Evolutionary conservation across 768 basidiomycete genomes (phyloP).

Genomic region (Dictyophora rubrovolvata): DNA sequence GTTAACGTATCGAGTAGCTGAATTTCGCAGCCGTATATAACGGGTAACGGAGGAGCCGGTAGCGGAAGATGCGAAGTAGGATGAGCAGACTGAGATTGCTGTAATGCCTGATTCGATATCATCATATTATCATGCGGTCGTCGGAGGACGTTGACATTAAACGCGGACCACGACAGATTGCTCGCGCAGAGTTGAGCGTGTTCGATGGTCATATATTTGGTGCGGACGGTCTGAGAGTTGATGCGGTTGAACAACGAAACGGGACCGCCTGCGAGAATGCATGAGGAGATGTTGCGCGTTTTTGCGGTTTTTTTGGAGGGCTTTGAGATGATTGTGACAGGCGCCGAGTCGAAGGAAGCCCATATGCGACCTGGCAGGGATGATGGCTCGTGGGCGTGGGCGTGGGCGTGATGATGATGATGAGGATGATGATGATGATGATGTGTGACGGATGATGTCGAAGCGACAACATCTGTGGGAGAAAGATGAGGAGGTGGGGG

Average conservation of each 20-base stretch:
- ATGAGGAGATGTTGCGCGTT: conserved; percentile 83
- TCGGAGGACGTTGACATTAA: conserved; percentile 83
- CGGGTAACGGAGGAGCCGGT: conserved; percentile 56
- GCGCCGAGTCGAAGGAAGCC: conserved; percentile 88
- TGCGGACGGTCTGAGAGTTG: conserved; percentile 93
- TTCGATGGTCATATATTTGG: conserved; percentile 95
- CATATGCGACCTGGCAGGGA: conserved; percentile 55
- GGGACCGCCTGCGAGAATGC: conserved; percentile 81
- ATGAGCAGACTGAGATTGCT: conserved; percentile 30
- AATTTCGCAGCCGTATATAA: conserved; percentile 88
- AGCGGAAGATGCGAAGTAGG: conserved; percentile 24
- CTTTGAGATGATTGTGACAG: conserved; percentile 92
- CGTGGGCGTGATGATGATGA: no score
- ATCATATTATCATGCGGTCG: conserved; percentile 47
- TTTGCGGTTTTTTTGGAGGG: conserved; percentile 96
- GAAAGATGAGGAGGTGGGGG: conserved; percentile 27
- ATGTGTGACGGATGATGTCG: conserved; percentile 27
- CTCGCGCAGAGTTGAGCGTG: conserved; percentile 76
- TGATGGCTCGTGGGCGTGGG: conserved; percentile 25
- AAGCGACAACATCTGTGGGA: conserved; percentile 22
- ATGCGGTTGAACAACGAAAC: conserved; percentile 94
- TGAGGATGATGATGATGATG: no score
- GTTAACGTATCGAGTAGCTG: conserved; percentile 76
- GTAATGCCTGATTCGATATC: conserved; percentile 30
- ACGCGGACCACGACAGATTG: conserved; percentile 87